Evolutionary conservation across 345 rosid species (phyloP).

Genomic region (Populus euphratica): DNA sequence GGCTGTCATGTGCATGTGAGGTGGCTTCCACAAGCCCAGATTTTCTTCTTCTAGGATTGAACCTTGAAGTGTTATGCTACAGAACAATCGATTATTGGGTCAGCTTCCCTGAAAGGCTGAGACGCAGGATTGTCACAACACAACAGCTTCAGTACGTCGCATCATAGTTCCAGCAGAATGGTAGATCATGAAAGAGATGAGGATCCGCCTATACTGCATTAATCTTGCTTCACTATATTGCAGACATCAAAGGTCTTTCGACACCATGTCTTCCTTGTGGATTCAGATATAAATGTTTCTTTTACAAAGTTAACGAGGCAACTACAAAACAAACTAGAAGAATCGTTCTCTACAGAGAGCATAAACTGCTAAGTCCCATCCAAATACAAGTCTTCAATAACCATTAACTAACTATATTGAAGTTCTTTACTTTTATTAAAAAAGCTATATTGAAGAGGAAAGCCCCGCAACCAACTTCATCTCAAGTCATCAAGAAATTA

Average conservation of each 20-base stretch:
- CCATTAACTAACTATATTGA: not conserved
- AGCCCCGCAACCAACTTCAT: not conserved
- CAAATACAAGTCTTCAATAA: not conserved
- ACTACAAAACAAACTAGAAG: not conserved
- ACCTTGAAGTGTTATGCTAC: conserved; percentile 3
- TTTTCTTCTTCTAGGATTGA: conserved; percentile 9
- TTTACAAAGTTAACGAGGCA: not conserved
- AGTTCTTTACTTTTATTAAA: too few species aligned
- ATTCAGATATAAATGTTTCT: not conserved
- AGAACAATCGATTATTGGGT: conserved; percentile 14
- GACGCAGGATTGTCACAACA: conserved; percentile 2
- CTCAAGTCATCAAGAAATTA: not conserved
- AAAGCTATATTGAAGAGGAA: not conserved
- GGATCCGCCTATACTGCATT: not conserved
- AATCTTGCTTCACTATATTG: not conserved
- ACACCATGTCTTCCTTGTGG: not conserved
- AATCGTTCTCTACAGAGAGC: not conserved
- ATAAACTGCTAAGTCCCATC: not conserved
- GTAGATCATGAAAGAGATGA: not conserved
- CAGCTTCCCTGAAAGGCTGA: not conserved
- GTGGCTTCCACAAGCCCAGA: conserved; percentile 24
- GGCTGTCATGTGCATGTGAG: conserved; percentile 22
- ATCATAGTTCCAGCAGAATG: not conserved
- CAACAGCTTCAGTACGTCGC: not conserved
- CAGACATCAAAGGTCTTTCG: not conserved